Conservation (phyloP, 2,329 filamentous ascomycete species). For the Drechslerella stenobrocha region DNA sequence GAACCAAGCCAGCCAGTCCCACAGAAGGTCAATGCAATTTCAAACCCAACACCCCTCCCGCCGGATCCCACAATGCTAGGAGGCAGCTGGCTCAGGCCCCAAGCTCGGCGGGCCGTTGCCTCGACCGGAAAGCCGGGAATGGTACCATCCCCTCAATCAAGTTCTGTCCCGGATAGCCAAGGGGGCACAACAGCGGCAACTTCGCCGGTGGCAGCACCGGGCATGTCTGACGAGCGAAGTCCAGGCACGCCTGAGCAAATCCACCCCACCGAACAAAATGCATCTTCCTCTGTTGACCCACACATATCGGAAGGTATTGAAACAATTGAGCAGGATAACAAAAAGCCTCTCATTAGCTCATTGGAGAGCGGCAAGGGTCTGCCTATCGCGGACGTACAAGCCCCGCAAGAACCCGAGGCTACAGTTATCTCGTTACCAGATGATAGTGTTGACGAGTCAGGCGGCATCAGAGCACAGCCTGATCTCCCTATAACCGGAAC, state of each 20-base stretch:
- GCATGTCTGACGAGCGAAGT: too few relatives aligned
- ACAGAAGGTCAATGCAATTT: conserved; percentile 15
- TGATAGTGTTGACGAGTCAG: not conserved
- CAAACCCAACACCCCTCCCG: conserved; percentile 32
- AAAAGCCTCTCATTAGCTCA: not conserved
- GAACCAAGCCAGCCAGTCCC: not conserved
- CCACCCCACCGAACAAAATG: too few relatives aligned
- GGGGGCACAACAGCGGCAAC: too few relatives aligned
- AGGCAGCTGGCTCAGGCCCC: not conserved
- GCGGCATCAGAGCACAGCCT: not conserved
- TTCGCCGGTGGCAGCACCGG: too few relatives aligned
- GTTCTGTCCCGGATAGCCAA: too few relatives aligned
- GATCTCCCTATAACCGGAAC: not conserved
- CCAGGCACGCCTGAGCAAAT: too few relatives aligned
- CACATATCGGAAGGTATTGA: too few relatives aligned
- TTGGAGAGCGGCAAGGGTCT: too few relatives aligned
- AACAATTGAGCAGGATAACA: not conserved
- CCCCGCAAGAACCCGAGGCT: not conserved
- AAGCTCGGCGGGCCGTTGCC: not conserved
- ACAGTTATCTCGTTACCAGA: not conserved
- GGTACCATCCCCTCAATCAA: too few relatives aligned
- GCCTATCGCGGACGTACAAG: not conserved
- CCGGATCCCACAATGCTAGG: conserved; percentile 26
- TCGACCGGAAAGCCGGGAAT: too few relatives aligned
- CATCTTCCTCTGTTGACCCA: too few relatives aligned